Evolutionary conservation across 306 rosid species (phyloP).

Genomic region (Prinsepia uniflora): DNA sequence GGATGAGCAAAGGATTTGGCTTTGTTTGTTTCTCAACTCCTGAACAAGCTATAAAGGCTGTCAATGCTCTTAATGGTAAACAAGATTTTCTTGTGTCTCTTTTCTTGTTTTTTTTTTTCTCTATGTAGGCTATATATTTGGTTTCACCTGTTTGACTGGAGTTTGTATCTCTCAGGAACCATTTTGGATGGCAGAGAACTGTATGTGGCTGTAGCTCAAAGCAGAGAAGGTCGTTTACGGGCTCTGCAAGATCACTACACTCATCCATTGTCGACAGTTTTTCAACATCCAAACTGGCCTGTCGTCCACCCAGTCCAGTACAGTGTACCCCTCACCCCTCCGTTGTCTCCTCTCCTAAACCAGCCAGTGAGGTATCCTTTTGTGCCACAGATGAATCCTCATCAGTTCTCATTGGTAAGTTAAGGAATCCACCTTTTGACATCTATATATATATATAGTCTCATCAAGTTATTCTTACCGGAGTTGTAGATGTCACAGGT

Average conservation of each 20-base stretch:
- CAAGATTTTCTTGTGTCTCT: not conserved
- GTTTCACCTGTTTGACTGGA: not conserved
- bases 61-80: not conserved
- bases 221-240: not conserved
- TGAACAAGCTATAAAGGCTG: conserved; percentile 4
- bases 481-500: conserved; percentile 13
- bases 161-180: not conserved
- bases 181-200: not conserved
- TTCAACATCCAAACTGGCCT: conserved; percentile 4
- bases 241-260: not conserved
- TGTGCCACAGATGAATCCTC: not conserved
- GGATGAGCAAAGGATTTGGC: conserved; percentile 3
- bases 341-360: not conserved
- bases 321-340: not conserved
- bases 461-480: not conserved
- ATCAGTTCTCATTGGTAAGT: not conserved
- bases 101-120: not conserved
- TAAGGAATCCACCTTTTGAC: not conserved
- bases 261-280: not conserved
- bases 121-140: not conserved
- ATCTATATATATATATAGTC: not conserved
- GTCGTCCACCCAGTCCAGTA: conserved; percentile 1
- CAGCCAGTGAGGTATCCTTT: not conserved
- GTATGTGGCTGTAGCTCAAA: conserved; percentile 13
- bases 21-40: conserved; percentile 16